Evolutionary conservation across 2,329 filamentous ascomycete species (phyloP), one percentile per base, ranked within the genome.

Genomic region (Thermoascus crustaceus): DNA sequence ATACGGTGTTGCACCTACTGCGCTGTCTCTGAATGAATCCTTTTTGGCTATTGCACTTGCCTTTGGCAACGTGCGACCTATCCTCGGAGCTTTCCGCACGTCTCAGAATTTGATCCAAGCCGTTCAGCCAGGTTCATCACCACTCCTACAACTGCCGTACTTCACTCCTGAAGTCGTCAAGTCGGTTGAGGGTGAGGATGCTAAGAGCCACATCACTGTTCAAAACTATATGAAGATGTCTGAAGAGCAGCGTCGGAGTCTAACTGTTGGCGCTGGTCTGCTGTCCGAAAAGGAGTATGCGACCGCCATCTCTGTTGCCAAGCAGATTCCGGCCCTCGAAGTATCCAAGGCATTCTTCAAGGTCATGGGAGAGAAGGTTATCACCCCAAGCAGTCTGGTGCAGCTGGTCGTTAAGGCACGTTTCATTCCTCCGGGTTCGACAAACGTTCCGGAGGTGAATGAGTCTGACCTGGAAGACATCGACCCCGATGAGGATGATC

Each of bases 301-400:
- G 44, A 74, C 80, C 26, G 83, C 82, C 23, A 71, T 94, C 41
- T 64, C 66, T 30, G 82, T 95, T 19, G 88, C 87, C 18, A 78
- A 78, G 49, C 85, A 95, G 63, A 72, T 98, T 18, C 91, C 91
- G 1, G 76, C 78, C 44, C 72, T 98, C 37, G 76, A 83, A 39
- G 78, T 98, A 7, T 85, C 86, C 54, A 93, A 87, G 66, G 85
- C 87, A 5, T 98, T 94, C 66, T 98, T 98, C 78, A 98, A 98
- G 71, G 93, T 98, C 30, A 81, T 86, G 34, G 91, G 91, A 55
- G 93, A 98, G 66, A 85, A 83, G 47, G 83, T 82, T 59, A 85
- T 98, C 54, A 94, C 89, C 20, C 88, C 91, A 5, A 85, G 83
- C 39, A 94, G 87, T 38, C 75, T 98, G 23, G 89, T 96, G 14